phyloP scores from a whole-genome alignment of 257 asterid species.

The Solanum ahanhuiri region DNA sequence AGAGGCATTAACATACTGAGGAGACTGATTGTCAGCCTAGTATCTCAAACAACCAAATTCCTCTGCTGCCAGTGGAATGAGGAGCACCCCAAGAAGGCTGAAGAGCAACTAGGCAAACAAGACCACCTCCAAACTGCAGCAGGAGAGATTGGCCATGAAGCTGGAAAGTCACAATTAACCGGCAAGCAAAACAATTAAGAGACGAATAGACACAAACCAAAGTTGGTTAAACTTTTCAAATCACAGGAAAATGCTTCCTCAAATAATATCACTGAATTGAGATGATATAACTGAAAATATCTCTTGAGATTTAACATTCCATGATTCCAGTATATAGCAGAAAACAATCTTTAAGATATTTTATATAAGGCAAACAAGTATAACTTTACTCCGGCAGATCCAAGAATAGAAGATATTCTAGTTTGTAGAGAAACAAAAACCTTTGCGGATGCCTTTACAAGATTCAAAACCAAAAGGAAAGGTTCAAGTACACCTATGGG shows the following conservation, averaged over 20 bases:
- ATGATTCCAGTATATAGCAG: background rate
- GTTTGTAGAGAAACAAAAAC: background rate
- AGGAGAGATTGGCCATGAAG: background rate
- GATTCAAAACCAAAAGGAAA: background rate
- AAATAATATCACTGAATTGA: background rate
- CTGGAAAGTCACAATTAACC: background rate
- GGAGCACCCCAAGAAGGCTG: background rate
- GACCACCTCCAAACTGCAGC: background rate
- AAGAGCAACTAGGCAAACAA: background rate
- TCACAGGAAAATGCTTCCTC: background rate
- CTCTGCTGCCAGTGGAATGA: background rate
- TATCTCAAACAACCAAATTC: background rate
- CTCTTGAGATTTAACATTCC: background rate
- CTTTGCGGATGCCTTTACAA: background rate
- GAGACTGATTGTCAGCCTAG: background rate
- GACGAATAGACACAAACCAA: background rate
- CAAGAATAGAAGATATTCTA: background rate
- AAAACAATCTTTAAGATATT: background rate
- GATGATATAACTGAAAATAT: background rate
- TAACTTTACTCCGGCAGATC: background rate
- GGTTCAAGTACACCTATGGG: background rate
- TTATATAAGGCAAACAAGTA: background rate
- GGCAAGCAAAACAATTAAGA: background rate
- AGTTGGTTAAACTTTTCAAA: background rate
- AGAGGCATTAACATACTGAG: background rate